These are phyloP conservation scores for Penicillium cinerascens DNA, from an alignment of 495 filamentous ascomycete species.

Conservation along the genomic window DNA sequence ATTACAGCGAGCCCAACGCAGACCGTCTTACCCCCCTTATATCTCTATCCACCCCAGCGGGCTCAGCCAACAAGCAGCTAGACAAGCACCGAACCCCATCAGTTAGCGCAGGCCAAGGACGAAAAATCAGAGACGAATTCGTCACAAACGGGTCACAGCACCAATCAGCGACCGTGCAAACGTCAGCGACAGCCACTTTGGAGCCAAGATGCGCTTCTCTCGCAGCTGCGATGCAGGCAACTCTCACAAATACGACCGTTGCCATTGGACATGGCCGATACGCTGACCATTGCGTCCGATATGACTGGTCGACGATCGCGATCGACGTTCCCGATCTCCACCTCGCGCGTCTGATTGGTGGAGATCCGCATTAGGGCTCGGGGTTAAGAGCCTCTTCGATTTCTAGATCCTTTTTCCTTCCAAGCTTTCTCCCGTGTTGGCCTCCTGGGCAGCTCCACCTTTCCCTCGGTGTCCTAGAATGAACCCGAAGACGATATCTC, in stretches of 20 bases:
- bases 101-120: slow-evolving; percentile 5
- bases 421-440: not conserved
- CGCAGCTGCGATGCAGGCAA: not conserved
- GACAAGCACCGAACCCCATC: not conserved
- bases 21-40: not conserved
- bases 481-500: not conserved
- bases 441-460: too few relatives aligned
- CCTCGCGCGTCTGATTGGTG: not conserved
- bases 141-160: not conserved
- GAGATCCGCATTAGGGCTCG: too few relatives aligned
- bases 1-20: not conserved
- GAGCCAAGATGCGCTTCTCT: not conserved
- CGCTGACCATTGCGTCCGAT: slow-evolving; percentile 11
- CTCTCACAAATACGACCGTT: not conserved
- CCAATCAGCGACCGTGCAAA: slow-evolving; percentile 18
- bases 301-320: slow-evolving; percentile 8
- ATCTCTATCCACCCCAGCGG: not conserved
- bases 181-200: slow-evolving; percentile 13
- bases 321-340: not conserved
- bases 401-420: not conserved
- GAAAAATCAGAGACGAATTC: slow-evolving; percentile 11
- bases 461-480: too few relatives aligned
- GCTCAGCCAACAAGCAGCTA: not conserved
- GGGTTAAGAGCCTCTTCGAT: not conserved
- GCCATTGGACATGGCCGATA: slow-evolving; percentile 3